Base-by-base conservation (phyloP, 2,329 filamentous ascomycete genomes). In the Fusarium foetens region DNA sequence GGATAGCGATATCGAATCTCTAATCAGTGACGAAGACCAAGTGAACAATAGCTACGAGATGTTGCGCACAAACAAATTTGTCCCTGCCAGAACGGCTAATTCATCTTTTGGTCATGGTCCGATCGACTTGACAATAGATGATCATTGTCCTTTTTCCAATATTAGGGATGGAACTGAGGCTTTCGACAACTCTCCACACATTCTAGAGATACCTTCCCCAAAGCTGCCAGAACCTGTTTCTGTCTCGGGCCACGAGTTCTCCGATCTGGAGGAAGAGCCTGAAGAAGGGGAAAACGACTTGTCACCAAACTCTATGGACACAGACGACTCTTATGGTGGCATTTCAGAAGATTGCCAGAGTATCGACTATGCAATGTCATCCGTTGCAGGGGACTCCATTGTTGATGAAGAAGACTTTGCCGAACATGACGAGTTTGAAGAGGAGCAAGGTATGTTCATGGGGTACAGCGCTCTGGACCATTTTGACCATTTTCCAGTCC, bases 1-100 rank as follows among this genome's bases (percentile, higher is more conserved):
- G 57, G 84, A 84, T 13, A 78, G 75, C 12, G 82, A 84, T 23
- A 65, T 75, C 4, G 79, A 81, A 38, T 77, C 78, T 27, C 63
- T 72, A 1, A 71, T 71, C 29, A 79, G 76, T 33, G 77, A 79
- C 29, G 75, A 78, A 11, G 76, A 79, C 11, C 76, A 70, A 17
- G 72, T 81, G 31, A 64, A 69, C 36, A 72, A 75, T 39, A 79
- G 76, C 59, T 69, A 74, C 19, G 63, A 75, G 33, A 75, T 80
- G 27, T 58, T 81, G n/a, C 70, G 57, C 23, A 62, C 70, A 45
- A 76, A 80, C 43, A 80, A 79, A 25, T 76, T 81, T 31, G 71
- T 57, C 12, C 79, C 81, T 16, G 62, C 75, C 17, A 31, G 38
- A 8, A 46, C 49, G 19, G 25, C 45, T 31, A 42, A 59, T 6